These are phyloP conservation scores for Russula foetens DNA, from an alignment of 768 basidiomycete genomes.

Conservation along the genomic window DNA sequence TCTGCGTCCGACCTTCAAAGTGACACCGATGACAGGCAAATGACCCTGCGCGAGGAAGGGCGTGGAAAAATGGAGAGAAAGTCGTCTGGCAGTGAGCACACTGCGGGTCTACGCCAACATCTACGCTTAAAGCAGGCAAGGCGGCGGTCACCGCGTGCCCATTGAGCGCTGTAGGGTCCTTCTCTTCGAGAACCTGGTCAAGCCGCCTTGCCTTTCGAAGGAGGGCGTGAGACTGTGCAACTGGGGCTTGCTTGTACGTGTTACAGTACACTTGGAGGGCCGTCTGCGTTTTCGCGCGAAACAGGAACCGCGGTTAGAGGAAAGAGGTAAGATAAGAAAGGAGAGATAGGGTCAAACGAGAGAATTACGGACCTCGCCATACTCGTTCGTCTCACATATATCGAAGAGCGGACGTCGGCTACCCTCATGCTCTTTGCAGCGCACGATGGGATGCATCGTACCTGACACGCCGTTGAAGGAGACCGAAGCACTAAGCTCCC, in stretches of 20 bases:
- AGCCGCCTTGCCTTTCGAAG: constrained; percentile 85
- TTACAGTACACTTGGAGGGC: constrained; percentile 83
- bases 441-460: constrained; percentile 17
- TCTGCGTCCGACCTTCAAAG: constrained; percentile 23
- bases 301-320: not conserved
- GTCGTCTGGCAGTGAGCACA: constrained; percentile 60
- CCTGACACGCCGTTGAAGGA: constrained; percentile 57
- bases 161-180: constrained; percentile 18
- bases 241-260: constrained; percentile 72
- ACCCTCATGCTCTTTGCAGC: constrained; percentile 20
- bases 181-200: constrained; percentile 54
- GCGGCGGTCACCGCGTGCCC: not conserved
- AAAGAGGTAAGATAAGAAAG: not conserved
- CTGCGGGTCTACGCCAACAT: constrained; percentile 25
- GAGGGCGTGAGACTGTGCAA: constrained; percentile 70
- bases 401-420: constrained; percentile 62
- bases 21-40: constrained; percentile 42
- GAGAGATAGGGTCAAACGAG: not conserved
- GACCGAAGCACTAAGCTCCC: constrained; percentile 55
- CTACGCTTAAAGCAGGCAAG: not conserved
- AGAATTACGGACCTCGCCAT: constrained; percentile 54
- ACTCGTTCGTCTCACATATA: constrained; percentile 78
- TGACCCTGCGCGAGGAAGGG: constrained; percentile 24
- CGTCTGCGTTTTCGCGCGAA: constrained; percentile 42
- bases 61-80: constrained; percentile 73